Base-by-base conservation (phyloP, 495 filamentous ascomycete genomes). In the Talaromyces adpressus region DNA sequence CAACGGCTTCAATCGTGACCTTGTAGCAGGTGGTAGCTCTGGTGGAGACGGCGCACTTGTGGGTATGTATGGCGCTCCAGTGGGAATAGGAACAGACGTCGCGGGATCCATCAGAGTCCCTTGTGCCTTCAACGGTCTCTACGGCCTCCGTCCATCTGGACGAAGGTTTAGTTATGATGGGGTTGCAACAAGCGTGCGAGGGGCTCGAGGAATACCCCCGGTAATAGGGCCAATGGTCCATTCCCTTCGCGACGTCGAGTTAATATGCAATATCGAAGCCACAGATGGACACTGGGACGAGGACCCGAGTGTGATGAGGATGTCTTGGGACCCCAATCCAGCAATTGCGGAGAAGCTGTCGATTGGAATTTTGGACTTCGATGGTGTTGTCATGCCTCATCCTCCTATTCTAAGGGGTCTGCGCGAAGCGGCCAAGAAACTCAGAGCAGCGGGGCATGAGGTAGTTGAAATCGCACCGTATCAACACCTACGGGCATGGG, bases 41-140 rank as follows among this genome's bases (percentile, higher is more conserved):
- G 87, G 87, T 20, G 88, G 89, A 45, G 89, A 91, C 68, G 84
- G 79, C 0, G 84, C 87, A 0, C 73, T 90, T 18, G 64, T 89
- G 34, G 85, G 78, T 0, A 71, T 85, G 1, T 69, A 81, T 0
- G 87, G 87, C 1, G 84, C 81, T 30, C 73, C 80, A 32, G 70
- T 90, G 0, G 88, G 89, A 0, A 84, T 91, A 39, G 87, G 87
- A 0, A 87, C 85, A 0, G 88, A 91, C 67, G 82, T 91, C 56
- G 88, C 77, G 34, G 87, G 87, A 4, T 87, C 83, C 6, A 87
- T 90, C 64, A 77, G 87, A 0, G 78, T 77, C 29, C 90, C 89
- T 0, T 86, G 89, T 0, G 82, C 82, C 16, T 80, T 85, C 61
- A 82, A 84, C 61, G 87, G 85, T 4, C 58, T 91, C 1, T 91